These are phyloP conservation scores for Beauveria scarabaeidicola DNA, from an alignment of 2,329 filamentous ascomycete genomes.

Conservation along the genomic window DNA sequence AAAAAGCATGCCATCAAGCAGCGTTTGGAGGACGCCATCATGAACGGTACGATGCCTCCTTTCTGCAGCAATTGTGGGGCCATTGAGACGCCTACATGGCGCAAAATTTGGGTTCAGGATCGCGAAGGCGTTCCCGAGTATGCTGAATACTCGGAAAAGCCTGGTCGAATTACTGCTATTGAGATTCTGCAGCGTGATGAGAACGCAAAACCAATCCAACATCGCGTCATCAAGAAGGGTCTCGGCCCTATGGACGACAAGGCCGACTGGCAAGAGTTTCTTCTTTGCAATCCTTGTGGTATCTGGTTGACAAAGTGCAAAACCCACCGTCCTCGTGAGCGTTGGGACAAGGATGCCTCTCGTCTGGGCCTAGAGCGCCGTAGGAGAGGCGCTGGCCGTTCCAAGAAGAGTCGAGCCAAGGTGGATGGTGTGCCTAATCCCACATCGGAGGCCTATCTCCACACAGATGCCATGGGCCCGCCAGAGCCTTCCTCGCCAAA, in stretches of 20 bases:
- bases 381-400: conserved; percentile 36
- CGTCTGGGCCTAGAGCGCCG: conserved; percentile 43
- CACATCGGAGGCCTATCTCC: conserved; percentile 46
- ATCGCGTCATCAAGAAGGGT: conserved; percentile 72
- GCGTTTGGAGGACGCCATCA: conserved; percentile 54
- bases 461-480: conserved; percentile 44
- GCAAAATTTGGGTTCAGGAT: conserved; percentile 80
- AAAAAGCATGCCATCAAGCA: conserved; percentile 56
- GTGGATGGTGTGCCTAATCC: conserved; percentile 35
- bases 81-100: conserved; percentile 94
- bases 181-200: conserved; percentile 56
- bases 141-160: conserved; percentile 63
- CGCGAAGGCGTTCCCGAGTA: conserved; percentile 60
- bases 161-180: conserved; percentile 66
- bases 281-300: conserved; percentile 91
- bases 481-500: conserved; percentile 31
- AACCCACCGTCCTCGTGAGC: conserved; percentile 70
- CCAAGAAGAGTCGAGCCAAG: conserved; percentile 43
- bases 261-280: conserved; percentile 58
- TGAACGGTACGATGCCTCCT: conserved; percentile 74
- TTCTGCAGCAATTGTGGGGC: conserved; percentile 91
- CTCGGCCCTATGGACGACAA: conserved; percentile 55
- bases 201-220: conserved; percentile 53
- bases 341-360: conserved; percentile 64
- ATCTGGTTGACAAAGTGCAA: conserved; percentile 91